A percentile compares a stretch with the other conserved stretches of the same genome.
phyloP scores from a whole-genome alignment of 257 asterid species.

The Solanum pennellii region DNA sequence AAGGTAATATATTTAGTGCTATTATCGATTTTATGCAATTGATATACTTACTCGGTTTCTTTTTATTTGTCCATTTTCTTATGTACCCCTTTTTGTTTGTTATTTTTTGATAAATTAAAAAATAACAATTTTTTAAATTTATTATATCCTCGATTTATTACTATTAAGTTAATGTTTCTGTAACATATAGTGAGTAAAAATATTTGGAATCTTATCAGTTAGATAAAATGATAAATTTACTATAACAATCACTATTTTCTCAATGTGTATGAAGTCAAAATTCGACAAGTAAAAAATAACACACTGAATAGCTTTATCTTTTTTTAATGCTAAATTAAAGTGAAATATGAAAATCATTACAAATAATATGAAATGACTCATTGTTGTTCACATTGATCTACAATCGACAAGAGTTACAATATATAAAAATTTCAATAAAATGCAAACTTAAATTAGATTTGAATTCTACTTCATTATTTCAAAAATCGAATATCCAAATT shows the following conservation, averaged over 20 bases:
- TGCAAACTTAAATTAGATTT: background rate
- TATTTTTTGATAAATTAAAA: background rate
- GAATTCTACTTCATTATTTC: background rate
- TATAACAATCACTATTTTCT: background rate
- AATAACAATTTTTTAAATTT: no score
- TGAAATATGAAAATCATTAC: background rate
- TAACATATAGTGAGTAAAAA: background rate
- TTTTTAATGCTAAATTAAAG: background rate
- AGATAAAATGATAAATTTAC: background rate
- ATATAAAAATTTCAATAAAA: no score
- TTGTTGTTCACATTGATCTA: background rate
- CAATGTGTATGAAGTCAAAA: no score
- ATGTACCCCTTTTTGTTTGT: no score
- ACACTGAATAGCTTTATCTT: rapidly evolving
- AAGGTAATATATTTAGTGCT: background rate
- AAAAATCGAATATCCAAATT: background rate
- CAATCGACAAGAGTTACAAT: no score
- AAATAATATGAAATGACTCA: background rate
- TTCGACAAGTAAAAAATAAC: rapidly evolving
- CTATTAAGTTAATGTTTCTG: no score
- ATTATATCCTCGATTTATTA: no score
- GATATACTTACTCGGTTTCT: no score
- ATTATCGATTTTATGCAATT: background rate
- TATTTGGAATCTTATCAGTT: no score
- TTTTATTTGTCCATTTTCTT: background rate